These are phyloP conservation scores for Raffaelea albimanens DNA, from an alignment of 2,329 filamentous ascomycete genomes.

Conservation along the genomic window DNA sequence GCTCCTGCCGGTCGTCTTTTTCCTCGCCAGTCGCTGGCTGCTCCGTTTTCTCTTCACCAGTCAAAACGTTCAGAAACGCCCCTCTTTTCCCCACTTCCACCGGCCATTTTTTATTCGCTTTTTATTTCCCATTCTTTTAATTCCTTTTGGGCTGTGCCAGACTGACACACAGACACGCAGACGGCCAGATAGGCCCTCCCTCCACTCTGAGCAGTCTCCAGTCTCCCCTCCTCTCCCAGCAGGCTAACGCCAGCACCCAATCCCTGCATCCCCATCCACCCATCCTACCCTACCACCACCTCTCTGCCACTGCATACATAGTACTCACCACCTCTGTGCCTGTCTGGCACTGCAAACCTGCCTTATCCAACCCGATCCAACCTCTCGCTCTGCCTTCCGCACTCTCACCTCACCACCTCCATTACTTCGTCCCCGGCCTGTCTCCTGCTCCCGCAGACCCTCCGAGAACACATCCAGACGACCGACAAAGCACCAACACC, in stretches of 20 bases:
- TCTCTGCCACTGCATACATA: no score
- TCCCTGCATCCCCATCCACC: not conserved
- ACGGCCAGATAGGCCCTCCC: not conserved
- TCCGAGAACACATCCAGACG: not conserved
- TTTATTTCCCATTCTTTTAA: not conserved
- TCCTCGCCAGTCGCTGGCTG: no score
- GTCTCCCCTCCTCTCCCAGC: not conserved
- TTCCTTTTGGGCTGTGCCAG: no score
- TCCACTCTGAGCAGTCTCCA: slow-evolving; percentile 1
- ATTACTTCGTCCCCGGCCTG: not conserved
- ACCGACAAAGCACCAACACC: no score
- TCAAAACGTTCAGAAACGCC: not conserved
- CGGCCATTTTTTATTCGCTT: not conserved
- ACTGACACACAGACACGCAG: slow-evolving; percentile 1
- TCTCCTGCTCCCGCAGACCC: not conserved
- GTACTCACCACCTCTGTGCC: no score
- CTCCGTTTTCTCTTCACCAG: not conserved
- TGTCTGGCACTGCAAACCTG: not conserved
- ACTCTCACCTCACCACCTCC: not conserved
- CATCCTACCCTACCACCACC: slow-evolving; percentile 4
- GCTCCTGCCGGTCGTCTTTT: no score
- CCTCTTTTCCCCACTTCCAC: slow-evolving; percentile 5
- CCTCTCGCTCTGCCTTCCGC: not conserved
- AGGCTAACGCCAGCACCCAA: not conserved
- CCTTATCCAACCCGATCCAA: not conserved